Percentiles rank a stretch among this genome's conserved stretches.
phyloP scores from a whole-genome alignment of 2,329 filamentous ascomycete species.

The Fusarium sp. region DNA sequence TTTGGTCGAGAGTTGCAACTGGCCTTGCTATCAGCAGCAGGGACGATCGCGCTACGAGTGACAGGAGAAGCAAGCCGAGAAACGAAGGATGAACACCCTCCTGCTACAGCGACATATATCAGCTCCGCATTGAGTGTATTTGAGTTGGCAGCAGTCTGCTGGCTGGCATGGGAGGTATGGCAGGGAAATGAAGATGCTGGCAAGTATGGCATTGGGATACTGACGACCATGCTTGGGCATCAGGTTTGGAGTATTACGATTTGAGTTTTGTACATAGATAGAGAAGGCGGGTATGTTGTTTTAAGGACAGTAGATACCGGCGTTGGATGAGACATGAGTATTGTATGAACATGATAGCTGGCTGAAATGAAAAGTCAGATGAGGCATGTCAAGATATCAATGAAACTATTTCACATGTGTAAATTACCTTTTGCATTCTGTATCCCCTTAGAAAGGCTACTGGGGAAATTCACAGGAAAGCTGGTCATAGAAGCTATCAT shows the following conservation, averaged over 20 bases:
- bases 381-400: not conserved
- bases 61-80: constrained; percentile 44
- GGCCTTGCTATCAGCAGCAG: constrained; percentile 42
- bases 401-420: not conserved
- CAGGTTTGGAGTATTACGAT: constrained; percentile 42
- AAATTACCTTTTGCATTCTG: too few species aligned
- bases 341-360: constrained; percentile 7
- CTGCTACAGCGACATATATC: constrained; percentile 36
- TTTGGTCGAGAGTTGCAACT: constrained; percentile 45
- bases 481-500: too few species aligned
- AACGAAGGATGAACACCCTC: constrained; percentile 17
- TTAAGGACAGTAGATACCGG: constrained; percentile 17
- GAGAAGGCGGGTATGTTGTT: not conserved
- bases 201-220: constrained; percentile 44
- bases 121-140: constrained; percentile 46
- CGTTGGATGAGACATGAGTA: constrained; percentile 17
- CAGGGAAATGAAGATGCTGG: constrained; percentile 37
- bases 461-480: too few species aligned
- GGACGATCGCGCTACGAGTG: constrained; percentile 46
- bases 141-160: constrained; percentile 50
- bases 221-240: constrained; percentile 49
- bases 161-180: constrained; percentile 49
- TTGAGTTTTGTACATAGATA: constrained; percentile 20
- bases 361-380: not conserved
- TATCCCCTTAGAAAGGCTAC: too few species aligned